A percentile compares a stretch with the other conserved stretches of the same genome.
These are phyloP conservation scores for Lachnellula willkommii DNA, from an alignment of 2,329 filamentous ascomycete species.

Conservation along the genomic window DNA sequence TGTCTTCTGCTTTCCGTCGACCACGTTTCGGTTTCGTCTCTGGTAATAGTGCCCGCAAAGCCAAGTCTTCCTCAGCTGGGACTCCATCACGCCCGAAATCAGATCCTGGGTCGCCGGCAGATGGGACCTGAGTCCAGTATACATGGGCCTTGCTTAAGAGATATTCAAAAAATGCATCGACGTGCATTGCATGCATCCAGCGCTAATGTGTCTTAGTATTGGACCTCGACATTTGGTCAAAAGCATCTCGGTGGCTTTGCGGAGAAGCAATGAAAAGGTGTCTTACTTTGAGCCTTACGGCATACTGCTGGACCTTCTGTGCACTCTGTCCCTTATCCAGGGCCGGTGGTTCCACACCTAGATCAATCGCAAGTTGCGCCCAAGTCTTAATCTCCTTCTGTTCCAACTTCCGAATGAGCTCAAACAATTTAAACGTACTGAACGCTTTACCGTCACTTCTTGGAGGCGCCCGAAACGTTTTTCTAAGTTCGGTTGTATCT, in stretches of 20 bases:
- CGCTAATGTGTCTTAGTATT: conserved; percentile 46
- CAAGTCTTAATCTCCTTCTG: conserved; percentile 85
- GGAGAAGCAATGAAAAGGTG: not conserved
- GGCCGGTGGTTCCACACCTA: conserved; percentile 85
- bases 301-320: conserved; percentile 93
- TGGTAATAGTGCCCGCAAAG: conserved; percentile 75
- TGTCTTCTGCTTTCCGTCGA: conserved; percentile 55
- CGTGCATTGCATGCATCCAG: conserved; percentile 96
- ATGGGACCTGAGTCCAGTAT: conserved; percentile 75
- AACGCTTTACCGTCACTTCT: conserved; percentile 86
- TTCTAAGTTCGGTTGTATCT: conserved; percentile 66
- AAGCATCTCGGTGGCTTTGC: no score
- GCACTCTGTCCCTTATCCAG: conserved; percentile 78
- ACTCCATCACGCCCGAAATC: conserved; percentile 73
- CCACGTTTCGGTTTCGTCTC: conserved; percentile 62
- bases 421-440: conserved; percentile 68
- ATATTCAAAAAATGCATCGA: conserved; percentile 92
- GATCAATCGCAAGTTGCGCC: conserved; percentile 77
- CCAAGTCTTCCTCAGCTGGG: conserved; percentile 80
- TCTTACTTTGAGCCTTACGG: conserved; percentile 78
- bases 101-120: conserved; percentile 55
- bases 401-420: conserved; percentile 74
- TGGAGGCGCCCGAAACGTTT: conserved; percentile 72
- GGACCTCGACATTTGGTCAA: conserved; percentile 1
- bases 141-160: conserved; percentile 69